Percentiles rank a stretch among this genome's conserved stretches.
phyloP scores from a whole-genome alignment of 2,329 filamentous ascomycete species.

The Didymella keratinophila region DNA sequence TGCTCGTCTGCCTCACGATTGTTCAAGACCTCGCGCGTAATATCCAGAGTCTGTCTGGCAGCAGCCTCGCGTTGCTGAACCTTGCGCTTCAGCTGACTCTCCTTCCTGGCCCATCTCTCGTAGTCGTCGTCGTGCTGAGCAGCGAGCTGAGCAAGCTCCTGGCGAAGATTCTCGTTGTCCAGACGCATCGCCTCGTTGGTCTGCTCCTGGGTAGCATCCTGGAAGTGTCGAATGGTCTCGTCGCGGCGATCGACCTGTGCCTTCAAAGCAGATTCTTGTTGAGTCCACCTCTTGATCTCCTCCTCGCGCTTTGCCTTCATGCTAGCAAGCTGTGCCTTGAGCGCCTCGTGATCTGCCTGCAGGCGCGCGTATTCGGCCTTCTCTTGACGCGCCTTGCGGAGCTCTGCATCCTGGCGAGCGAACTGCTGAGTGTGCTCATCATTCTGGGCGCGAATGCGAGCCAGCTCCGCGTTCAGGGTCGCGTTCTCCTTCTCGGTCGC shows the following conservation, averaged over 20 bases:
- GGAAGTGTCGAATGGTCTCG: conserved; percentile 51
- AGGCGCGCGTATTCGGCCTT: conserved; percentile 62
- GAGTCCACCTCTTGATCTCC: conserved; percentile 45
- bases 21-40: conserved; percentile 44
- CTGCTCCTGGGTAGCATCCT: conserved; percentile 48
- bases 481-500: conserved; percentile 46
- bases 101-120: conserved; percentile 44
- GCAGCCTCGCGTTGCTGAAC: conserved; percentile 42
- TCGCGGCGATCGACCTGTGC: conserved; percentile 47
- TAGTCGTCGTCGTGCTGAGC: conserved; percentile 47
- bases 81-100: conserved; percentile 45
- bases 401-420: conserved; percentile 43
- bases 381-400: conserved; percentile 48
- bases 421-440: conserved; percentile 50
- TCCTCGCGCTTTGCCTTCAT: conserved; percentile 74
- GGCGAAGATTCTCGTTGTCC: conserved; percentile 52
- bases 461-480: conserved; percentile 44
- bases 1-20: conserved; percentile 39
- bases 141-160: conserved; percentile 48
- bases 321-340: conserved; percentile 77
- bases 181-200: conserved; percentile 50
- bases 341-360: conserved; percentile 71
- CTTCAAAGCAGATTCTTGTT: conserved; percentile 44
- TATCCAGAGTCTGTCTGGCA: conserved; percentile 36
- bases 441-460: conserved; percentile 43